phyloP scores from a whole-genome alignment of 2,329 filamentous ascomycete species.

The Piedraia hortae region DNA sequence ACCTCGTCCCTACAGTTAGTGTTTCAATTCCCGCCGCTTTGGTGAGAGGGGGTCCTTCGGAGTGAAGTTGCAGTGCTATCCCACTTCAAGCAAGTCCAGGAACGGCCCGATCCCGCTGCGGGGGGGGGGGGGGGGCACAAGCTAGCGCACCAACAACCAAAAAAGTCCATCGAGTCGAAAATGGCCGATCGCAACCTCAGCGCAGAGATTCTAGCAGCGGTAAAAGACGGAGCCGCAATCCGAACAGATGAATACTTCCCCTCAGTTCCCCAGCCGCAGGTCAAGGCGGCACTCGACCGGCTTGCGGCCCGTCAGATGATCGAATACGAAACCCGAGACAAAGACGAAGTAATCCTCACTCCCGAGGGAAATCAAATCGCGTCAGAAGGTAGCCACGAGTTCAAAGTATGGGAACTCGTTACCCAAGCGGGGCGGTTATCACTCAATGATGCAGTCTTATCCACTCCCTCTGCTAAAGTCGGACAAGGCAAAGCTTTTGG shows the following conservation, averaged over 20 bases:
- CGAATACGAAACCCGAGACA: constrained; percentile 55
- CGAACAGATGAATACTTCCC: constrained; percentile 11
- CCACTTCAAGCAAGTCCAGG: no score
- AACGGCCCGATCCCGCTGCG: no score
- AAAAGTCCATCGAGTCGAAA: no score
- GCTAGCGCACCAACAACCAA: no score
- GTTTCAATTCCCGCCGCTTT: no score
- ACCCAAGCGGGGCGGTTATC: constrained; percentile 18
- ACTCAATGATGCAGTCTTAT: constrained; percentile 28
- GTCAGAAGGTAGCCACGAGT: constrained; percentile 23
- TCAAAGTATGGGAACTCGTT: constrained; percentile 23
- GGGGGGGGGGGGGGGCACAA: no score
- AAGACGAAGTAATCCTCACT: constrained; percentile 51
- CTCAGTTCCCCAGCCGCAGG: constrained; percentile 15
- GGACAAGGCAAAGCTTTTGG: constrained; percentile 91
- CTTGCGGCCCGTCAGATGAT: constrained; percentile 68
- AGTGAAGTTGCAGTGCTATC: no score
- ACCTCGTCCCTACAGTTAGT: no score
- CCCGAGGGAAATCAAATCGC: constrained; percentile 52
- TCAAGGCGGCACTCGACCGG: constrained; percentile 75
- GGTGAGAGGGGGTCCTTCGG: no score
- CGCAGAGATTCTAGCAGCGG: constrained; percentile 55
- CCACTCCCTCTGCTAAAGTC: constrained; percentile 50
- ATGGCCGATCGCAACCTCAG: constrained; percentile 28
- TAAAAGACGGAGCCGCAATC: constrained; percentile 11